phyloP scores from a whole-genome alignment of 805 yeast genomes.

The Metschnikowia anglica region DNA sequence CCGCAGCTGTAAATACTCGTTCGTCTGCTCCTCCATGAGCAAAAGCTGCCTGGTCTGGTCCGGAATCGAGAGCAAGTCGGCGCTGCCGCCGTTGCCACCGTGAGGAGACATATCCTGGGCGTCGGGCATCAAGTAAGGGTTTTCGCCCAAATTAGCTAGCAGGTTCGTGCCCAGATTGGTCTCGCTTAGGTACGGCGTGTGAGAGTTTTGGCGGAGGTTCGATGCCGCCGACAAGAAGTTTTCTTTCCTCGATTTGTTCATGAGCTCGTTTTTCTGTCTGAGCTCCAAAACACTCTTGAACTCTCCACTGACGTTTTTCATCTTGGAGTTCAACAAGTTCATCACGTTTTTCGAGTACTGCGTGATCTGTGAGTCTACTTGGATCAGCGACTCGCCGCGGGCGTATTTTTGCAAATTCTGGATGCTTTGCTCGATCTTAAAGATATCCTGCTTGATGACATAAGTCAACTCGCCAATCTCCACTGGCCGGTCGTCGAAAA shows the following conservation, averaged over 20 bases:
- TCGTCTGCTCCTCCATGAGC: conserved; percentile 79
- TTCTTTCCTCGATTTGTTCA: conserved; percentile 77
- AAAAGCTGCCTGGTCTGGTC: conserved; percentile 77
- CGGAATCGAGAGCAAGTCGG: conserved; percentile 68
- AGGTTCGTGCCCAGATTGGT: conserved; percentile 7
- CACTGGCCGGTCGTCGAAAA: conserved; percentile 91
- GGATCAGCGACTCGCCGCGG: conserved; percentile 43
- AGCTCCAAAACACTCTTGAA: conserved; percentile 87
- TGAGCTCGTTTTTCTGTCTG: conserved; percentile 80
- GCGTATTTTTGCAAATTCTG: conserved; percentile 58
- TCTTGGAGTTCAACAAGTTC: conserved; percentile 79
- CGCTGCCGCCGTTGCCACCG: conserved; percentile 16
- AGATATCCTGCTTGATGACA: conserved; percentile 82
- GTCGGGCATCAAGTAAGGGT: conserved; percentile 36
- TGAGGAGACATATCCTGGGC: conserved; percentile 28
- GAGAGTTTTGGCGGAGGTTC: conserved; percentile 27
- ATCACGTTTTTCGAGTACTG: conserved; percentile 85
- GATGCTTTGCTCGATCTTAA: conserved; percentile 71
- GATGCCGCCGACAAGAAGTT: conserved; percentile 64
- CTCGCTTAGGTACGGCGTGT: conserved; percentile 25
- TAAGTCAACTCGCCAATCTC: conserved; percentile 91
- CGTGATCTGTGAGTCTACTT: conserved; percentile 58
- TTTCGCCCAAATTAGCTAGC: conserved; percentile 33
- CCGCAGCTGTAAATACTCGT: conserved; percentile 75
- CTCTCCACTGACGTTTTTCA: conserved; percentile 89